Conservation (phyloP, 2,329 filamentous ascomycete species). For the Aspergillus udagawae region DNA sequence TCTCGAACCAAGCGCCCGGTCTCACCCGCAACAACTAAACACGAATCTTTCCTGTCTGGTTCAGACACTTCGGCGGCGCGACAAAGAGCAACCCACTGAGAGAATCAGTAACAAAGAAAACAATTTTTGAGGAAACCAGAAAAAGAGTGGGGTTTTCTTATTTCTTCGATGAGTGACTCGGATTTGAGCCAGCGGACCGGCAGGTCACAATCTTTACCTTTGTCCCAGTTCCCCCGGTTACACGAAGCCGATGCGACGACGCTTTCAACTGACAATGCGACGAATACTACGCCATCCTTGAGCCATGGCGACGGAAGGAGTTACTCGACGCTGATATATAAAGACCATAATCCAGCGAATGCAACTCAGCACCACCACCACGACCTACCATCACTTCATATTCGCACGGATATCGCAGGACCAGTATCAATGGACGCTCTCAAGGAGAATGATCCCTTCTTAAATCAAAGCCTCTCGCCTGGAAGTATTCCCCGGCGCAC, state of each 20-base stretch:
- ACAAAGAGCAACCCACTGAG: conserved; percentile 2
- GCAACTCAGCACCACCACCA: conserved; percentile 9
- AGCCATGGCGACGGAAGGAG: conserved; percentile 10
- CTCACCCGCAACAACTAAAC: conserved; percentile 8
- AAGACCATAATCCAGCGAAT: conserved; percentile 2
- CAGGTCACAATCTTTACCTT: conserved; percentile 20
- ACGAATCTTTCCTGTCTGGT: not conserved
- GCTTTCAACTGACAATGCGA: conserved; percentile 15
- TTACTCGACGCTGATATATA: conserved; percentile 7
- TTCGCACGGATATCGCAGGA: conserved; percentile 32
- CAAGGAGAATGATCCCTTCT: conserved; percentile 30
- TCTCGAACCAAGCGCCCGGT: conserved; percentile 4
- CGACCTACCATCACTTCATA: conserved; percentile 27
- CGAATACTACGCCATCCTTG: conserved; percentile 9
- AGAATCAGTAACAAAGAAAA: not conserved
- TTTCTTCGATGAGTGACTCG: conserved; percentile 22
- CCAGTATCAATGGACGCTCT: conserved; percentile 24
- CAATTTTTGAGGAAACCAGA: not conserved
- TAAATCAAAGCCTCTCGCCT: conserved; percentile 41
- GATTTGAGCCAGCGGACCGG: conserved; percentile 20
- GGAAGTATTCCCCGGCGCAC: conserved; percentile 42
- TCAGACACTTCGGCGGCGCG: not conserved
- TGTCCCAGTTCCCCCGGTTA: conserved; percentile 14
- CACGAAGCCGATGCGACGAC: conserved; percentile 16
- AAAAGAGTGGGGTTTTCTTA: not conserved